These are phyloP conservation scores for Biscutella laevigata DNA, from an alignment of 441 rosid genomes.

Conservation along the genomic window DNA sequence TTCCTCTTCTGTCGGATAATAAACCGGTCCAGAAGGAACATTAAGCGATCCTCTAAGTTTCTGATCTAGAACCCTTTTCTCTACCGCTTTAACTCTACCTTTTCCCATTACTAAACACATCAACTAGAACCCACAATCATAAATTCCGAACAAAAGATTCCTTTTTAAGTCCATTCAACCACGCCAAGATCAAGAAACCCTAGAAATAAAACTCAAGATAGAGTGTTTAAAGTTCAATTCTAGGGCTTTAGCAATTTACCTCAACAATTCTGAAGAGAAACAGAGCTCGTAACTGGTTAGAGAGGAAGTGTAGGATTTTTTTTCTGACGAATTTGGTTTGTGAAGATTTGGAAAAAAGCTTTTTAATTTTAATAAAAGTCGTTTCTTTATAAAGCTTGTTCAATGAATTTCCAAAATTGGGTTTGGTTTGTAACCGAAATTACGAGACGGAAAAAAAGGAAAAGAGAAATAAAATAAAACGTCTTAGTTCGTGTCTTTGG, in stretches of 20 bases:
- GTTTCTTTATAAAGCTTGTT: conserved; percentile 20
- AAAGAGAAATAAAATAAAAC: neutral
- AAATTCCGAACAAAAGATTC: conserved; percentile 15
- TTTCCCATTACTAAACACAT: conserved; percentile 62
- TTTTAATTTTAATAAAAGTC: conserved; percentile 4
- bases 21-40: conserved; percentile 65
- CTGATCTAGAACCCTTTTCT: conserved; percentile 60
- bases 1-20: conserved; percentile 75
- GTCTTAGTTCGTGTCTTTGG: neutral
- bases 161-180: neutral
- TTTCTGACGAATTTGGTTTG: conserved; percentile 8
- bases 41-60: conserved; percentile 34
- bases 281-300: conserved; percentile 17
- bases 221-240: conserved; percentile 1
- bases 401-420: conserved; percentile 20
- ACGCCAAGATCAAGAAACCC: conserved; percentile 12
- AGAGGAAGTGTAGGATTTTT: conserved; percentile 8
- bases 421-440: conserved; percentile 14
- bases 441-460: too few species aligned
- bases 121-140: conserved; percentile 21
- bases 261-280: conserved; percentile 3
- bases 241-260: conserved; percentile 42
- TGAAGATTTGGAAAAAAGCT: conserved; percentile 4
- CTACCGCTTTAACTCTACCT: conserved; percentile 80
- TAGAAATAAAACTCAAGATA: neutral